Evolutionary conservation across 805 yeast species (phyloP).

Genomic region (Ogataea corticis): DNA sequence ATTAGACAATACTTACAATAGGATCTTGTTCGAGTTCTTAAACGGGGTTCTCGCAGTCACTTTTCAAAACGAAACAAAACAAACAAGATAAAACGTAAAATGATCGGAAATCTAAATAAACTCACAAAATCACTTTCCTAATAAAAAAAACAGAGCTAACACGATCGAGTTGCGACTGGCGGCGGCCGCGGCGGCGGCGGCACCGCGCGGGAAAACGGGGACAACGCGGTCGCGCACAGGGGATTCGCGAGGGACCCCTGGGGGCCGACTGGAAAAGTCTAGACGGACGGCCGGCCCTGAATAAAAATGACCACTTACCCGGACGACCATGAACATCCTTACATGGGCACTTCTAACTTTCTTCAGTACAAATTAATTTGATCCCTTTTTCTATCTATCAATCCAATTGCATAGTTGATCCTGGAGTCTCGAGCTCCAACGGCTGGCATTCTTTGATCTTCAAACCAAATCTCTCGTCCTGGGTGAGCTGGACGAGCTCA

Average conservation of each 20-base stretch:
- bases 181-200: not conserved
- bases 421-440: slow-evolving; percentile 34
- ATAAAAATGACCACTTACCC: not conserved
- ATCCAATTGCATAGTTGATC: slow-evolving; percentile 20
- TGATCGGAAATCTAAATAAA: slow-evolving; percentile 8
- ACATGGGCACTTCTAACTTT: not conserved
- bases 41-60: slow-evolving; percentile 3
- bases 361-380: not conserved
- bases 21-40: slow-evolving; percentile 6
- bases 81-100: slow-evolving; percentile 3
- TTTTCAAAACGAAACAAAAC: slow-evolving; percentile 5
- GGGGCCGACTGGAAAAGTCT: not conserved
- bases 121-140: not conserved
- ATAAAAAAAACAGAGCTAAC: slow-evolving; percentile 1
- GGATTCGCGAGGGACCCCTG: not conserved
- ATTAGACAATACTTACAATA: slow-evolving; percentile 2
- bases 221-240: not conserved
- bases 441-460: slow-evolving; percentile 64
- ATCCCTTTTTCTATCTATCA: not conserved
- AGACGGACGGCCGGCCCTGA: not conserved
- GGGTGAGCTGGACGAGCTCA: slow-evolving; percentile 57
- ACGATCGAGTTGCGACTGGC: not conserved
- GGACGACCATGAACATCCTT: not conserved
- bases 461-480: slow-evolving; percentile 71
- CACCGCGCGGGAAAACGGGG: not conserved